Evolutionary conservation across 768 basidiomycete genomes (phyloP), one percentile per base, ranked within the genome.

Genomic region (Suillus fuscotomentosus): DNA sequence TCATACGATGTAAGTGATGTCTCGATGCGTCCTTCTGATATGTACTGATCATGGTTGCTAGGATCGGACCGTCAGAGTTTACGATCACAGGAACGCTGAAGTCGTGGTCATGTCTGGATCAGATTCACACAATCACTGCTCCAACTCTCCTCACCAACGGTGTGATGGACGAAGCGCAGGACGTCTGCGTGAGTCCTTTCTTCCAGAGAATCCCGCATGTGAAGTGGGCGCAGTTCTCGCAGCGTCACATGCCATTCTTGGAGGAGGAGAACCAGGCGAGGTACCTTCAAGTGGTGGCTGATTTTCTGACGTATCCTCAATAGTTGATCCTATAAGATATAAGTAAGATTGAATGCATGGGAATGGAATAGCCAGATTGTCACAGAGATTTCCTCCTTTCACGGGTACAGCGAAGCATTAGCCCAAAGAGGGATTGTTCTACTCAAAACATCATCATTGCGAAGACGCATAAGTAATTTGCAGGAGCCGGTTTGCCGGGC

Each of bases 21-120:
- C 20, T 62, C 27, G 56, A 62, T 15, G 54, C 63, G 53, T 63
- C 34, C 20, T 63, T 38, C 7, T 27, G 22, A 54, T 20, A 11
- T 45, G 13, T 43, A 15, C 34, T 24, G 24, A n/a, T 14, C 20
- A 59, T 63, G 31, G 13, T 42, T 62, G 45, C 36, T 27, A 63
- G 51, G n/a, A 31, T 65, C 60, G 8, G 63, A 62, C 1, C 70
- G 8, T 72, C 72, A 43, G 77, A 78, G 66, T 77, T 77, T 67
- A 67, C 69, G 57, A 73, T 77, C 13, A 78, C 77, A 9, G 77
- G 77, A 0, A 69, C 76, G 4, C 64, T 84, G 54, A 78, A 79
- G 66, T 63, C 72, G 10, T 85, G 83, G 83, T 68, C 73, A 3
- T 76, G 84, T 56, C 67, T 81, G 8, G 76, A 78, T 38, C 72